Conservation (phyloP, 805 yeast genomes). For the Wickerhamomyces queroliae region DNA sequence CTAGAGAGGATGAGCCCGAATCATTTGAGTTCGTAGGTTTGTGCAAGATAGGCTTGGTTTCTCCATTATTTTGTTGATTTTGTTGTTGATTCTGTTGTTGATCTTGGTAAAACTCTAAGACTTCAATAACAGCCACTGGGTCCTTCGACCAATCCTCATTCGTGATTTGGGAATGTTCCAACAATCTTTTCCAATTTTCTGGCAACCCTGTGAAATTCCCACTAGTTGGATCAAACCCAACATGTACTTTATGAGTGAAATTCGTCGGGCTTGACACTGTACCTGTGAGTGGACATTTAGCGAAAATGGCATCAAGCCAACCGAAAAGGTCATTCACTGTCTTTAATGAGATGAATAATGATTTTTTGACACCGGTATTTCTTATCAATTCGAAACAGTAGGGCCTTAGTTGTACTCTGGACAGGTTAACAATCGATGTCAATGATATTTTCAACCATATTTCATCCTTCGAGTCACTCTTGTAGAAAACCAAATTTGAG, state of each 20-base stretch:
- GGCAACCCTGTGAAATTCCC: conserved; percentile 94
- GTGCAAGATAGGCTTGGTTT: conserved; percentile 7
- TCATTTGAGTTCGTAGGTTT: conserved; percentile 18
- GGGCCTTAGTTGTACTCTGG: conserved; percentile 66
- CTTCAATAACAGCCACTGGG: conserved; percentile 93
- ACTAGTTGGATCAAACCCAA: conserved; percentile 75
- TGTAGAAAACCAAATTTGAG: conserved; percentile 67
- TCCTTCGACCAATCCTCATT: conserved; percentile 88
- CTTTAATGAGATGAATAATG: conserved; percentile 71
- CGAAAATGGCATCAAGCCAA: conserved; percentile 86
- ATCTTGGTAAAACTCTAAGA: conserved; percentile 69
- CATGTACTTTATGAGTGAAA: conserved; percentile 90
- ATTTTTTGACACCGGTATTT: conserved; percentile 36
- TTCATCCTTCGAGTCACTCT: conserved; percentile 50
- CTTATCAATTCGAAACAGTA: conserved; percentile 72
- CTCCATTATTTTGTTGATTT: not conserved
- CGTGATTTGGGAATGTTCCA: conserved; percentile 84
- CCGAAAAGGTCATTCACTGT: conserved; percentile 74
- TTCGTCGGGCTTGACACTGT: conserved; percentile 89
- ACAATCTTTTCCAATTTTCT: conserved; percentile 82
- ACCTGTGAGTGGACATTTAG: conserved; percentile 59
- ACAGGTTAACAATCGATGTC: conserved; percentile 55
- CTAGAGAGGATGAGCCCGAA: conserved; percentile 14
- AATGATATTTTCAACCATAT: conserved; percentile 47
- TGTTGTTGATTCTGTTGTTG: conserved; percentile 17